phyloP scores from a whole-genome alignment of 2,329 filamentous ascomycete genomes.

The Colletotrichum magnum region DNA sequence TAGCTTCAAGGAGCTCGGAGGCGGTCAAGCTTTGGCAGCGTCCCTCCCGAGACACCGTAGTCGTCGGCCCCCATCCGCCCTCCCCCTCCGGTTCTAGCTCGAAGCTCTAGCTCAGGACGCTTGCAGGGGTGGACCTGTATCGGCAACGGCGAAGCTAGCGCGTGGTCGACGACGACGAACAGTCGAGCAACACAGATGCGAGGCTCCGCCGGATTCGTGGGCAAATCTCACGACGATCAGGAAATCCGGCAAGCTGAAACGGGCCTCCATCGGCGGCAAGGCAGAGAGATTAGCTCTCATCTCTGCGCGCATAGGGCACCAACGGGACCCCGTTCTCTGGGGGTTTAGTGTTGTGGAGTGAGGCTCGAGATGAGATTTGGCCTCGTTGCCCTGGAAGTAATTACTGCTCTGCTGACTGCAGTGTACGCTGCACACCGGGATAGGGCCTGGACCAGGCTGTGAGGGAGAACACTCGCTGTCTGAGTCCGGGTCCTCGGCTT shows the following conservation, averaged over 20 bases:
- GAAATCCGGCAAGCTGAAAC: neutral
- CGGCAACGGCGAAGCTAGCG: conserved; percentile 1
- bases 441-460: too few relatives aligned
- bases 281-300: neutral
- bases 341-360: conserved; percentile 30
- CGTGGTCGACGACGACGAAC: neutral
- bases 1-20: neutral
- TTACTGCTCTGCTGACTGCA: too few relatives aligned
- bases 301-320: neutral
- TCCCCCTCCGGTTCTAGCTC: neutral
- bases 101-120: neutral
- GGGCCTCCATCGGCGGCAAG: neutral
- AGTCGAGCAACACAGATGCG: neutral
- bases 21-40: neutral
- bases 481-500: neutral
- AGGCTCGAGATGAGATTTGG: conserved; percentile 11
- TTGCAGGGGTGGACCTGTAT: neutral
- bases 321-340: conserved; percentile 1
- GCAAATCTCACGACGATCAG: neutral
- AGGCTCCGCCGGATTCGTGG: conserved; percentile 5
- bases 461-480: neutral
- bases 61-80: neutral
- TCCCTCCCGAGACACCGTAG: too few relatives aligned
- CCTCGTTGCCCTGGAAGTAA: neutral
- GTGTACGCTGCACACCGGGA: too few relatives aligned